These are phyloP conservation scores for Prunus davidiana DNA, from an alignment of 306 rosid genomes.

Conservation along the genomic window DNA sequence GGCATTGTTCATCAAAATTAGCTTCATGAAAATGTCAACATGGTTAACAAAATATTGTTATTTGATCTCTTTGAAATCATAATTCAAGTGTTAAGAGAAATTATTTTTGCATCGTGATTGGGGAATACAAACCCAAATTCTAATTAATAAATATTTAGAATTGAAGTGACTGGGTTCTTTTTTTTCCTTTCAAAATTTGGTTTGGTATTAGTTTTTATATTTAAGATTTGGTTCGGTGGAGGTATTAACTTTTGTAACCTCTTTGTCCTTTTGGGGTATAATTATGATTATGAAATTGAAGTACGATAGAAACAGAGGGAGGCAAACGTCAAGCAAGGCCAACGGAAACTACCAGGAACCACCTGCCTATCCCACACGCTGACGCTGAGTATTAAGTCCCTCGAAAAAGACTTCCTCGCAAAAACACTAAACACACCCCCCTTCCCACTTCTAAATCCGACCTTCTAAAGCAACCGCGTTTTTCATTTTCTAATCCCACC, in stretches of 20 bases:
- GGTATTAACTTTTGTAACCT: too few relatives aligned
- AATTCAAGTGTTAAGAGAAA: too few relatives aligned
- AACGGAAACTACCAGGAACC: neutral
- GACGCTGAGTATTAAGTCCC: neutral
- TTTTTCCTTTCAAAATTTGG: too few relatives aligned
- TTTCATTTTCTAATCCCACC: neutral
- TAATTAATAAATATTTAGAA: too few relatives aligned
- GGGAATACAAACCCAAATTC: too few relatives aligned
- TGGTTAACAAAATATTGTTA: neutral
- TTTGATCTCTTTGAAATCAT: neutral
- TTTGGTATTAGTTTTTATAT: too few relatives aligned
- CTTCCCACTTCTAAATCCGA: neutral
- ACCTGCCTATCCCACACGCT: neutral
- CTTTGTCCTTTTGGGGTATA: neutral
- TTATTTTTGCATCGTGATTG: too few relatives aligned
- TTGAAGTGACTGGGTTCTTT: too few relatives aligned
- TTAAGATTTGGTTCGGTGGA: too few relatives aligned
- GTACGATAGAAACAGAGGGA: neutral
- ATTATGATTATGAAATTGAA: neutral
- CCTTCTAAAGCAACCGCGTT: conserved; percentile 26
- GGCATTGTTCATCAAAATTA: neutral
- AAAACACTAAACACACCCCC: neutral
- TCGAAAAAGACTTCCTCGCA: neutral
- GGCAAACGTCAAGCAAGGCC: neutral
- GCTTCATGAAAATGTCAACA: neutral